Base-by-base conservation (phyloP, 805 yeast genomes). In the Pichia thaimueangensis region DNA sequence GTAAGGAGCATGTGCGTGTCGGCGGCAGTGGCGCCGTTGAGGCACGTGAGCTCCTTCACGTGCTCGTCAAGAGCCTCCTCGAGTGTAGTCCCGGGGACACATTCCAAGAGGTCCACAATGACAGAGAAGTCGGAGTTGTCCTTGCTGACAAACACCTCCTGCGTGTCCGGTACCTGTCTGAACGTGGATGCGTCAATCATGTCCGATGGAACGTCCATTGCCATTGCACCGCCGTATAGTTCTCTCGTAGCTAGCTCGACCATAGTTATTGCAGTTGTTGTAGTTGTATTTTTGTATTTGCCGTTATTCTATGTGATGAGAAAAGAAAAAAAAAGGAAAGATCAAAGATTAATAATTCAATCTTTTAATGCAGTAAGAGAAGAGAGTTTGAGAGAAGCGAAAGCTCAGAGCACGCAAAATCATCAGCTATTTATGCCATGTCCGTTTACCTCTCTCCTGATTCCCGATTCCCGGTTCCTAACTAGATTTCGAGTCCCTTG, bases 111-210 rank as follows among this genome's bases (percentile, higher is more conserved):
- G 47, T 83, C 93, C 16, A 83, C 55, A n/a, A 83, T 78, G 9
- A 82, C 57, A 15, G 83, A 73, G 49, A 73, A 78, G 41, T 79
- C 75, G 36, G 62, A 51, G 31, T 62, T 60, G 36, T 69, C 55
- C 13, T 50, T 39, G 10, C 57, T 41, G 3, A 89, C 77, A 59
- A 74, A 93, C 21, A 91, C 96, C 59, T 91, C 98, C 58, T 93
- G 97, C 1, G 88, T 80, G 55, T 93, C 97, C 0, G 98, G 97
- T 3, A 93, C 76, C 47, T 86, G 86, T 43, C 98, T 68, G 37
- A 89, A 58, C 29, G 68, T 60, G 1, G 95, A 82, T 0, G 88
- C 96, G 60, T 93, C 97, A 2, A 82, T 56, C 37, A 82, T 69
- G 0, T 73, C 74, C 1, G 51, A 44, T 0, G 96, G 95, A 5